A percentile compares a stretch with the other conserved stretches of the same genome.
These are phyloP conservation scores for Didymella segeticola DNA, from an alignment of 2,329 filamentous ascomycete genomes.

Conservation along the genomic window DNA sequence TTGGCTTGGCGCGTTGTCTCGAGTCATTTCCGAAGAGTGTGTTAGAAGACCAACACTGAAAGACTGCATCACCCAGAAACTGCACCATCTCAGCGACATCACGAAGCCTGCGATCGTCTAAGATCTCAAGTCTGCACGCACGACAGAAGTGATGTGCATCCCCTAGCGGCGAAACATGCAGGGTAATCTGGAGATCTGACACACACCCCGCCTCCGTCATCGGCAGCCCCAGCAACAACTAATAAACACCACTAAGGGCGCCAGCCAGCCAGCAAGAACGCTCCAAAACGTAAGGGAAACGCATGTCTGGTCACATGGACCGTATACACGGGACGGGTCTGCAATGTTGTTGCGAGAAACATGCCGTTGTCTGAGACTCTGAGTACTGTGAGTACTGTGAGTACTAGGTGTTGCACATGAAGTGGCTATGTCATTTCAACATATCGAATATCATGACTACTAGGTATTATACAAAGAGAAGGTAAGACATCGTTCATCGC, in stretches of 20 bases:
- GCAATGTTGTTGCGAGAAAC: slow-evolving; percentile 4
- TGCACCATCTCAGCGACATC: too few relatives aligned
- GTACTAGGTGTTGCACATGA: background rate
- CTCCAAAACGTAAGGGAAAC: slow-evolving; percentile 36
- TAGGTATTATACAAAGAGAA: slow-evolving; percentile 1
- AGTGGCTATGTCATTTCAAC: too few relatives aligned
- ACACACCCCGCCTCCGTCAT: slow-evolving; percentile 30
- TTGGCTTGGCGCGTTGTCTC: slow-evolving; percentile 27
- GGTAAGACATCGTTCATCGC: too few relatives aligned
- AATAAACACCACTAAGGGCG: slow-evolving; percentile 33
- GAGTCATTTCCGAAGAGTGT: too few relatives aligned
- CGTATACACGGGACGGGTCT: background rate
- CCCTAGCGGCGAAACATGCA: background rate
- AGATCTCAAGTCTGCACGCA: background rate
- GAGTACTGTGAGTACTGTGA: too few relatives aligned
- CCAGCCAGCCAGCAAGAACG: too few relatives aligned
- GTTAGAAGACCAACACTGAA: too few relatives aligned
- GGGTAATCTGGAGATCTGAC: background rate
- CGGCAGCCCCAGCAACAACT: slow-evolving; percentile 21
- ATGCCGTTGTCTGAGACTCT: background rate
- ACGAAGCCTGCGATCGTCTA: background rate
- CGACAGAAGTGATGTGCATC: slow-evolving; percentile 14
- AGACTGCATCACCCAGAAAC: background rate
- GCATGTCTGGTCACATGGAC: slow-evolving; percentile 9
- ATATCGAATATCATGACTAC: background rate